Evolutionary conservation across 306 rosid genomes (phyloP).

Genomic region (Pyrus betulifolia): DNA sequence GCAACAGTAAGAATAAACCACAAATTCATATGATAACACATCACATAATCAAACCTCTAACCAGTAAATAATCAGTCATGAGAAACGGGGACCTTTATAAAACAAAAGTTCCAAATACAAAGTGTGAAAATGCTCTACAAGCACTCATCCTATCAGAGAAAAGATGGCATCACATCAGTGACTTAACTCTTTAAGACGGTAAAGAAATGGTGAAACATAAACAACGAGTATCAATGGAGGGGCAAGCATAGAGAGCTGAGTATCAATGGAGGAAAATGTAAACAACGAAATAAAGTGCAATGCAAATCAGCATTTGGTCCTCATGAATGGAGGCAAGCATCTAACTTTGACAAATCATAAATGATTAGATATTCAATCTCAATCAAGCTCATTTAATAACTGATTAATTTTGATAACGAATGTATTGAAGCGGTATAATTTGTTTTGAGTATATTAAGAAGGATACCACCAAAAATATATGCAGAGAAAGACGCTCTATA

Average conservation of each 20-base stretch:
- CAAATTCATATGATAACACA: background rate
- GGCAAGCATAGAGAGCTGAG: background rate
- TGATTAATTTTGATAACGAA: background rate
- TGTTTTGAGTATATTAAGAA: background rate
- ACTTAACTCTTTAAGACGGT: background rate
- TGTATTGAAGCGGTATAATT: background rate
- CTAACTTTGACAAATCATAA: background rate
- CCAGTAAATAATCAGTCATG: background rate
- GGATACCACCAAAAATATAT: slow-evolving; percentile 60
- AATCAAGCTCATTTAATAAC: background rate
- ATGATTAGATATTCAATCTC: background rate
- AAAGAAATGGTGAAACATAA: background rate
- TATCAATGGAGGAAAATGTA: background rate
- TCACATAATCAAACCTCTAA: background rate
- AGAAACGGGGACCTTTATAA: background rate
- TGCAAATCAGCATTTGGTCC: background rate
- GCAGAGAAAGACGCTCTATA: slow-evolving; percentile 57
- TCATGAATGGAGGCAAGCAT: background rate
- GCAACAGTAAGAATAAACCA: slow-evolving; percentile 2
- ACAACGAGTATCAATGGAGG: background rate
- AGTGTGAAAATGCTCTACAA: background rate
- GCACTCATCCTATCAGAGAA: background rate
- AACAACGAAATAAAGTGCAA: background rate
- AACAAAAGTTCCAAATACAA: background rate
- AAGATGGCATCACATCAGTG: background rate